A percentile compares a stretch with the other conserved stretches of the same genome.
Conservation (phyloP, 192 early-diverging fungal species). For the Podila verticillata region DNA sequence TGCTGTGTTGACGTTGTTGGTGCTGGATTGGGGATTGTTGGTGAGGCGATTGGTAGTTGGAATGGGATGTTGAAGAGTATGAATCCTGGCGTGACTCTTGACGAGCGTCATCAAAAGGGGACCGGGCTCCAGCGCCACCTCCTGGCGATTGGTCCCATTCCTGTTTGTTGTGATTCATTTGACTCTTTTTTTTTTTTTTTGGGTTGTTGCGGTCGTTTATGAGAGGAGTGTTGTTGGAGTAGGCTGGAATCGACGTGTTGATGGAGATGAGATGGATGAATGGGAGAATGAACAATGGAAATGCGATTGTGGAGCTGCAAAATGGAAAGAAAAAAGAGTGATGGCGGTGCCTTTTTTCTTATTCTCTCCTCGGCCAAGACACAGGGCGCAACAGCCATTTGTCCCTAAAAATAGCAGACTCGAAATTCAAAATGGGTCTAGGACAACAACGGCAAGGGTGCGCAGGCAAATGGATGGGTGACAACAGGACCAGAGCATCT, state of each 20-base stretch:
- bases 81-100: constrained; percentile 1
- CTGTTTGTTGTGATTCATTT: constrained; percentile 2
- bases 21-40: constrained; percentile 1
- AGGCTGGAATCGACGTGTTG: background rate
- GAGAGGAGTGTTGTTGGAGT: background rate
- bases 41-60: background rate
- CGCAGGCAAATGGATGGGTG: background rate
- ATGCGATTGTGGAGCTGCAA: too few relatives aligned
- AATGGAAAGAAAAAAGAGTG: background rate
- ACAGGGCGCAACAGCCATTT: background rate
- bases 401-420: background rate
- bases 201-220: background rate
- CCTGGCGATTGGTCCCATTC: background rate
- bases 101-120: background rate
- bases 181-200: background rate
- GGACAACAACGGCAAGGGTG: too few relatives aligned
- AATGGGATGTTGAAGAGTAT: background rate
- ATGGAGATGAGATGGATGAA: background rate
- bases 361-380: background rate
- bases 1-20: constrained; percentile 2
- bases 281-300: background rate
- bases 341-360: background rate
- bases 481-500: background rate
- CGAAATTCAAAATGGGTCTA: too few relatives aligned
- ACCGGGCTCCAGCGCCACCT: background rate